Percentiles rank a stretch among this genome's conserved stretches.
phyloP scores from a whole-genome alignment of 2,329 filamentous ascomycete species.

The Verticillium tricorpus region DNA sequence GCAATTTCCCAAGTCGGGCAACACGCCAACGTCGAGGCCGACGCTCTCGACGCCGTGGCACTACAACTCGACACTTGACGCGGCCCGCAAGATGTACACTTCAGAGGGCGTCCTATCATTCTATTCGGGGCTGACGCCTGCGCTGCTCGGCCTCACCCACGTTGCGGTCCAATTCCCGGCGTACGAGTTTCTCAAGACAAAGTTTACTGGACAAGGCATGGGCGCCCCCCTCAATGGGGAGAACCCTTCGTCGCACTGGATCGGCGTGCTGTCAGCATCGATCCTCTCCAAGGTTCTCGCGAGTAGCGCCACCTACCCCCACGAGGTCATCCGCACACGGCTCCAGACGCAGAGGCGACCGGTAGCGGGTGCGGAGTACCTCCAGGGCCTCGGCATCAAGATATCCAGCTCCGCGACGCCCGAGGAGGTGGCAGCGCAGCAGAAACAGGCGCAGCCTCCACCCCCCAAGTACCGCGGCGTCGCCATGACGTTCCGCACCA shows the following conservation, averaged over 20 bases:
- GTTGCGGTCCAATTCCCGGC: slow-evolving; percentile 96
- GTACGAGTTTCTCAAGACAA: slow-evolving; percentile 88
- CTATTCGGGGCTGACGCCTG: slow-evolving; percentile 91
- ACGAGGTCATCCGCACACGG: slow-evolving; percentile 91
- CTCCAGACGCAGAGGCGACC: slow-evolving; percentile 88
- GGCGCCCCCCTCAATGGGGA: slow-evolving; percentile 58
- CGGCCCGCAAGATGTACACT: slow-evolving; percentile 91
- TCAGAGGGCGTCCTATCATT: slow-evolving; percentile 86
- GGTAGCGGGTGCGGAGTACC: slow-evolving; percentile 47
- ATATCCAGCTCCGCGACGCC: slow-evolving; percentile 37
- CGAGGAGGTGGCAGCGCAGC: slow-evolving; percentile 16
- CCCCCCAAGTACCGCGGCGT: slow-evolving; percentile 69
- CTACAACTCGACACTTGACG: slow-evolving; percentile 84
- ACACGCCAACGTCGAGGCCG: slow-evolving; percentile 51
- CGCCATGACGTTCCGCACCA: slow-evolving; percentile 75
- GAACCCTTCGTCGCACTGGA: slow-evolving; percentile 64
- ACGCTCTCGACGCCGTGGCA: slow-evolving; percentile 73
- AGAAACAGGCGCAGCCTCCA: slow-evolving; percentile 18
- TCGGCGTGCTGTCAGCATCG: slow-evolving; percentile 81
- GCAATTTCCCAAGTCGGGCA: slow-evolving; percentile 42
- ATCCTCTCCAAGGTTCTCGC: slow-evolving; percentile 93
- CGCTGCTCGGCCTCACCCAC: slow-evolving; percentile 85
- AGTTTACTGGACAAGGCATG: slow-evolving; percentile 86
- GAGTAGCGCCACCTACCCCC: slow-evolving; percentile 92
- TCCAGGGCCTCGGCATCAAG: slow-evolving; percentile 45